Percentiles rank a stretch among this genome's conserved stretches.
Evolutionary conservation across 345 rosid genomes (phyloP).

Genomic region (Syzygium aqueum): DNA sequence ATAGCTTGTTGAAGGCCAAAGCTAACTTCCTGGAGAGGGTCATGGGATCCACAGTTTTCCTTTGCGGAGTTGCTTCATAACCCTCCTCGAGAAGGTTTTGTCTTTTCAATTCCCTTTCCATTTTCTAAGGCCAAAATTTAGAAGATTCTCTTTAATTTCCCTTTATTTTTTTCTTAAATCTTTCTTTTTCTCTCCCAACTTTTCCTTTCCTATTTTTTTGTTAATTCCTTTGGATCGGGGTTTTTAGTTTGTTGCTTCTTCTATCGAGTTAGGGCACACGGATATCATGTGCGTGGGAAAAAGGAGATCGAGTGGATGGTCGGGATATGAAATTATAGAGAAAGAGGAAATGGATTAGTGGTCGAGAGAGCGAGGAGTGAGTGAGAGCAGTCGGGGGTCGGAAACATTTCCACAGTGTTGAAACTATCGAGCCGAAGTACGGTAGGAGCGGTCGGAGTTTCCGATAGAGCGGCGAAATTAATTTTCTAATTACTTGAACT

Average conservation of each 20-base stretch:
- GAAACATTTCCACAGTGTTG: background rate
- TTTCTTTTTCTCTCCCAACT: background rate
- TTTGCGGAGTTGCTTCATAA: background rate
- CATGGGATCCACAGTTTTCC: too few species aligned
- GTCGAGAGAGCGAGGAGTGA: too few species aligned
- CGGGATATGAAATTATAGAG: background rate
- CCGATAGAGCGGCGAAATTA: background rate
- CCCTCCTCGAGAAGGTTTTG: background rate
- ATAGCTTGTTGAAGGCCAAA: background rate
- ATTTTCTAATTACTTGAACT: background rate
- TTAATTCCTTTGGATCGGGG: background rate
- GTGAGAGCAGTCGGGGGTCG: too few species aligned
- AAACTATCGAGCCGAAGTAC: fast-evolving
- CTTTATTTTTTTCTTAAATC: too few species aligned
- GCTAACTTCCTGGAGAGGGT: background rate
- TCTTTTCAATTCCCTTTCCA: too few species aligned
- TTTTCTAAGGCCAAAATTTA: background rate
- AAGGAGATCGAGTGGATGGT: background rate
- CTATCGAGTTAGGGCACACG: background rate
- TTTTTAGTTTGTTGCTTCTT: background rate
- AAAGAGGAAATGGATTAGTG: too few species aligned
- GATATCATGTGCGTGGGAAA: background rate
- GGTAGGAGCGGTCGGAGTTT: background rate
- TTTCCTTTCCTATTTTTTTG: background rate
- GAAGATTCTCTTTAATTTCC: background rate